Evolutionary conservation across 2,329 filamentous ascomycete genomes (phyloP).

Genomic region (Neofusicoccum parvum): DNA sequence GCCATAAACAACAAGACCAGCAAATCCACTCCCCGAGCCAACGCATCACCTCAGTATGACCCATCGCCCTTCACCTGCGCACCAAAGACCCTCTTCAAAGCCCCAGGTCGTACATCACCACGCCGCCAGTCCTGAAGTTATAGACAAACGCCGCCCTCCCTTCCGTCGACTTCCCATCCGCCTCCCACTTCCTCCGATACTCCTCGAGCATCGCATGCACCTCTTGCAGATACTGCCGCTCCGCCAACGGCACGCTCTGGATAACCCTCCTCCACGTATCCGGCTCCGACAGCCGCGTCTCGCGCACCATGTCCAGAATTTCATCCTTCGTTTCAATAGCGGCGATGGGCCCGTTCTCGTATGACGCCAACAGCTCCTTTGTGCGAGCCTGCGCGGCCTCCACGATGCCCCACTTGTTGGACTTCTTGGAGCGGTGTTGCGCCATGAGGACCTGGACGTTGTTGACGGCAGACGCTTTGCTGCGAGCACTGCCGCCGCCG

Average conservation of each 20-base stretch:
- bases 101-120: conserved; percentile 80
- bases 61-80: too few relatives aligned
- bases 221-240: conserved; percentile 80
- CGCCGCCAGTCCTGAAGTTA: conserved; percentile 83
- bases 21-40: too few relatives aligned
- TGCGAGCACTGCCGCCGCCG: conserved; percentile 22
- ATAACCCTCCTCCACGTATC: conserved; percentile 84
- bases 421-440: conserved; percentile 86
- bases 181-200: conserved; percentile 63
- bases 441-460: conserved; percentile 84
- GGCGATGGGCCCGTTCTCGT: conserved; percentile 72
- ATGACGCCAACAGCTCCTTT: conserved; percentile 67
- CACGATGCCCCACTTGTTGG: conserved; percentile 82
- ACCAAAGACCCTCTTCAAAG: not conserved
- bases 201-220: conserved; percentile 73
- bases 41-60: too few relatives aligned
- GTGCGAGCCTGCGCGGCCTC: conserved; percentile 67
- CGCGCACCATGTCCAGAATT: conserved; percentile 73
- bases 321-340: conserved; percentile 88
- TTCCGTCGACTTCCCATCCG: conserved; percentile 35
- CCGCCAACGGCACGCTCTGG: conserved; percentile 73
- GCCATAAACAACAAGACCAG: too few relatives aligned
- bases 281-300: conserved; percentile 73
- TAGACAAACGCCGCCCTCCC: conserved; percentile 82
- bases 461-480: conserved; percentile 31